Base-by-base conservation (phyloP, 176 grass and related monocot genomes). In the Phoenix roebelenii region DNA sequence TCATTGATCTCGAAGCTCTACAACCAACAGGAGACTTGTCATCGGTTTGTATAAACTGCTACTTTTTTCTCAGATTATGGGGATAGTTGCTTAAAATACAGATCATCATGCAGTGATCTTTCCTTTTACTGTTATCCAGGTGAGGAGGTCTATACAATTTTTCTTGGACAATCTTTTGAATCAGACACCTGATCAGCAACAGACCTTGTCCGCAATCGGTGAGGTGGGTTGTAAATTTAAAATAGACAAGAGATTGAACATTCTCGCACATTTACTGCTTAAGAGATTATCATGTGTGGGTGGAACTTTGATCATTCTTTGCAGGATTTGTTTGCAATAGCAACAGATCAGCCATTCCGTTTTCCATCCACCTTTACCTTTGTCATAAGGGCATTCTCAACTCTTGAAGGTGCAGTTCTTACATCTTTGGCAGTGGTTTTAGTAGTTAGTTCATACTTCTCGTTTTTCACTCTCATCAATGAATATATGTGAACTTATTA, bases 321-420 rank as follows among this genome's bases (percentile, higher is more conserved):
- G 1, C 55, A 96, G 92, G 92, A 96, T 64, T 88, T 96, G 63
- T 96, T 96, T 88, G 86, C 92, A 7, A 87, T 96, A 85, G 86
- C 86, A 19, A 81, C 84, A 69, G 92, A 96, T 87, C 92, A 96
- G 54, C 92, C 92, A 63, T 96, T 96, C 62, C 86, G 92, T 14
- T 96, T 96, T 67, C 92, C 92, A 50, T 96, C 92, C 50, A 96
- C 83, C 54, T 90, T 96, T 87, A 90, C 92, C 15, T 96, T 96
- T 5, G 87, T 96, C 58, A 71, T 96, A 70, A 81, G 92, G 51
- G 92, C 92, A 77, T 96, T 96, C 58, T 80, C 81, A 63, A 96
- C 92, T 62, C 92, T 96, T 60, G 92, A 96, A 90, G 92, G 92
- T 96, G 81, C 19, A 66, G 35, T 57, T 67, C n/a, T 0, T 23